Evolutionary conservation across 2,329 filamentous ascomycete genomes (phyloP).

Genomic region (Talaromyces islandicus): DNA sequence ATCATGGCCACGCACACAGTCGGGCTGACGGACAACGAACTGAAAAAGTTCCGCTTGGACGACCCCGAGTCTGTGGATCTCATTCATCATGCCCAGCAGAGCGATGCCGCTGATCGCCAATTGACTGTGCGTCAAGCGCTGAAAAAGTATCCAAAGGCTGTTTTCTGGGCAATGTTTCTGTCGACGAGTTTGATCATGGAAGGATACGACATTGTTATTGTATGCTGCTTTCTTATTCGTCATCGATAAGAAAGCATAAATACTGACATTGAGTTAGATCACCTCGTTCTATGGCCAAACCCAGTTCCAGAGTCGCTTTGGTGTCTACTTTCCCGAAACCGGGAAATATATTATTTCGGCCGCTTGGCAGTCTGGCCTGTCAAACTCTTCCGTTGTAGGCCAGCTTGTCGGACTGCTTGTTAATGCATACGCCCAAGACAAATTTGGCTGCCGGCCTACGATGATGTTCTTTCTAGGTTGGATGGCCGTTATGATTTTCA

Average conservation of each 20-base stretch:
- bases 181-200: slow-evolving; percentile 10
- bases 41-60: slow-evolving; percentile 7
- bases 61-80: slow-evolving; percentile 5
- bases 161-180: slow-evolving; percentile 10
- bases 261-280: background rate
- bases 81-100: slow-evolving; percentile 8
- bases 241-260: background rate
- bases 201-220: slow-evolving; percentile 8
- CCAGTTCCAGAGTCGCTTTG: slow-evolving; percentile 8
- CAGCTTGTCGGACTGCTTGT: slow-evolving; percentile 47
- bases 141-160: slow-evolving; percentile 8
- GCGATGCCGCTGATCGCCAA: slow-evolving; percentile 8
- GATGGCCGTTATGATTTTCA: slow-evolving; percentile 43
- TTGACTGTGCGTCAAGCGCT: slow-evolving; percentile 8
- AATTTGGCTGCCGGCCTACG: slow-evolving; percentile 47
- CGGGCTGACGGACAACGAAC: slow-evolving; percentile 7
- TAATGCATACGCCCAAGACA: slow-evolving; percentile 46
- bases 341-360: slow-evolving; percentile 1
- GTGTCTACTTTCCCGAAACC: background rate
- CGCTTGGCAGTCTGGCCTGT: slow-evolving; percentile 39
- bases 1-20: background rate
- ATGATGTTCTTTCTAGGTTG: slow-evolving; percentile 43
- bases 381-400: slow-evolving; percentile 37
- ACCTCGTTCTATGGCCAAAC: slow-evolving; percentile 10
- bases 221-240: background rate